Evolutionary conservation across 768 basidiomycete species (phyloP).

Genomic region (Exidia glandulosa): DNA sequence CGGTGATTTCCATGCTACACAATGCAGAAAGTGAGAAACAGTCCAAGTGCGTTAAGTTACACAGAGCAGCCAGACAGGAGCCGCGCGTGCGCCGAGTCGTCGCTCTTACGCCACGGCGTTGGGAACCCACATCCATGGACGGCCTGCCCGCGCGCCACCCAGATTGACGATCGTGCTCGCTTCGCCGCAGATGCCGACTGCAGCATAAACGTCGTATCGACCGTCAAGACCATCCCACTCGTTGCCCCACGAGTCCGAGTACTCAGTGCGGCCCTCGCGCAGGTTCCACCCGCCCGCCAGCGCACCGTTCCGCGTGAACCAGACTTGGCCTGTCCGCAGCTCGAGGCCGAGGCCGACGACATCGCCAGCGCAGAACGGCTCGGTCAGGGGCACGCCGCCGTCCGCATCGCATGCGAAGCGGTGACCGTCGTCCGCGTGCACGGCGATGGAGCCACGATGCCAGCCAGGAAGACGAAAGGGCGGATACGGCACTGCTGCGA

Average conservation of each 20-base stretch:
- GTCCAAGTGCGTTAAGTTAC: too few relatives aligned
- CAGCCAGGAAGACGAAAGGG: slow-evolving; percentile 80
- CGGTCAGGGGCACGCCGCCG: slow-evolving; percentile 95
- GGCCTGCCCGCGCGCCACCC: background rate
- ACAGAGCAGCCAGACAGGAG: too few relatives aligned
- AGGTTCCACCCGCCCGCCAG: background rate
- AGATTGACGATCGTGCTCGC: background rate
- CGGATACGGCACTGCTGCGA: slow-evolving; percentile 55
- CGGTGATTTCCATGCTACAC: too few relatives aligned
- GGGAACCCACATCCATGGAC: background rate
- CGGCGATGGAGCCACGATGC: slow-evolving; percentile 26
- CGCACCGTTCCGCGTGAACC: slow-evolving; percentile 89
- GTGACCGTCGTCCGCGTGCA: background rate
- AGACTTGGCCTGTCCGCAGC: slow-evolving; percentile 91
- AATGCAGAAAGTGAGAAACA: too few relatives aligned
- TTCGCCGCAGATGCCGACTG: background rate
- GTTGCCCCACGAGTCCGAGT: background rate
- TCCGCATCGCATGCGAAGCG: slow-evolving; percentile 42
- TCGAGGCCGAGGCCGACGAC: slow-evolving; percentile 93
- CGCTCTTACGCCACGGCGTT: too few relatives aligned
- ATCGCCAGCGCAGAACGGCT: slow-evolving; percentile 91
- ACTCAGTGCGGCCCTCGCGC: background rate
- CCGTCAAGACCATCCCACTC: background rate
- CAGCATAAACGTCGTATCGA: background rate
- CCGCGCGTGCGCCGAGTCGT: too few relatives aligned